Base-by-base conservation (phyloP, 805 yeast genomes). In the Metschnikowia sp. region DNA sequence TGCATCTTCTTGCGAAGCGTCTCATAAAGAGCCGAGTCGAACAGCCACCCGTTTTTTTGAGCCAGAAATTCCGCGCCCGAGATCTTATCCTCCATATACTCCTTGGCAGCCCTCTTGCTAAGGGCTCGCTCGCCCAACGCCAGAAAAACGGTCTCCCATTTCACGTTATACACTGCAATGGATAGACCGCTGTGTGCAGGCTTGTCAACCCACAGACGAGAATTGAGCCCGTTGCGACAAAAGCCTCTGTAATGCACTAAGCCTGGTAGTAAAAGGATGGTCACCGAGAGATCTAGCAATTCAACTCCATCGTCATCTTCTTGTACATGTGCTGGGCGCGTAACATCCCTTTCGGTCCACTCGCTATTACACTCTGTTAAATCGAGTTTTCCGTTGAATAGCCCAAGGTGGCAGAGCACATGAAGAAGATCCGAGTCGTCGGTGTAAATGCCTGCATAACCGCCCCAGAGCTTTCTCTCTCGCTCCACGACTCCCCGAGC, bases 341-440 rank as follows among this genome's bases (percentile, higher is more conserved):
- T 59, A n/a, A 69, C 39, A 44, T 66, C 72, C 8, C 45, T 36
- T 6, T 44, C 36, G 3, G 43, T 56, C 74, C 73, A 69, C 4
- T 48, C 44, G 8, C 55, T 36, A 51, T 69, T 69, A 69, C 74
- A 64, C 32, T 56, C 59, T n/a, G 54, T 49, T 49, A 70, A 54
- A 45, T 68, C 65, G 2, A 66, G 43, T 4, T 42, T 62, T 10
- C 74, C 62, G 44, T 76, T 64, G 47, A 83, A 72, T 39, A 84
- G 66, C 0, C 97, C 97, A 51, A 82, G 70, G 58, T 94, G 98
- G 52, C 81, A 77, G 43, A 92, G 68, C 0, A 83, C 85, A 5
- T 87, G 74, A 33, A 92, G 74, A 2, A 91, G 69, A 63, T 92
- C 96, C 1, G 96, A 86, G 64, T 92, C 99, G 65, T 94, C 98